Evolutionary conservation across 805 yeast genomes (phyloP).

Genomic region (Isabelozyma gotoi): DNA sequence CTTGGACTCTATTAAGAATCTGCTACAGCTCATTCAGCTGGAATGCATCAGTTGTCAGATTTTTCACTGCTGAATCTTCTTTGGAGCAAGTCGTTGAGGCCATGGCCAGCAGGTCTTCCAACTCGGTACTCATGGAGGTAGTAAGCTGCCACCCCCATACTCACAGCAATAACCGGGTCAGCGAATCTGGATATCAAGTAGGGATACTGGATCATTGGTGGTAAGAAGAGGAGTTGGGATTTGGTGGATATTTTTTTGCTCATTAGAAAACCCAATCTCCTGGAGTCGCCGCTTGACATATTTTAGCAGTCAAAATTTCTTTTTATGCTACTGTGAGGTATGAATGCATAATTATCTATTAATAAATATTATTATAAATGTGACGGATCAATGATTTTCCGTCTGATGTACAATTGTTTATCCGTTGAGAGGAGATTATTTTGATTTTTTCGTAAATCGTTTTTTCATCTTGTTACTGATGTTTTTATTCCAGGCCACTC

Average conservation of each 20-base stretch:
- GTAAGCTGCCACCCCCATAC: slow-evolving; percentile 63
- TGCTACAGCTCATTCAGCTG: too few relatives aligned
- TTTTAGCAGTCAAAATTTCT: too few relatives aligned
- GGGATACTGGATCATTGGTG: slow-evolving; percentile 35
- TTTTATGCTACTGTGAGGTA: too few relatives aligned
- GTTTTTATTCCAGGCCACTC: slow-evolving; percentile 64
- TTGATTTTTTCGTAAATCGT: slow-evolving; percentile 17
- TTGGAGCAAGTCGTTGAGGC: slow-evolving; percentile 50
- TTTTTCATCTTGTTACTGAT: slow-evolving; percentile 55
- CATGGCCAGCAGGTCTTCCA: slow-evolving; percentile 59
- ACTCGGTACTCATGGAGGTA: slow-evolving; percentile 60
- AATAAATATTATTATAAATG: not conserved
- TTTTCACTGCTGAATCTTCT: slow-evolving; percentile 20
- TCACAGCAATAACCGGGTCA: slow-evolving; percentile 66
- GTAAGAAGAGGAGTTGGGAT: not conserved
- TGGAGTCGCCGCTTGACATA: too few relatives aligned
- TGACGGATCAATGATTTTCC: not conserved
- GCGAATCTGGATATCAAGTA: slow-evolving; percentile 51
- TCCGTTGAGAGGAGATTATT: too few relatives aligned
- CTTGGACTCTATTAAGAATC: too few relatives aligned
- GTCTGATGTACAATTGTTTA: too few relatives aligned
- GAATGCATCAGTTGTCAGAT: too few relatives aligned
- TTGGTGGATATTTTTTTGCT: not conserved
- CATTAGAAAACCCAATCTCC: not conserved
- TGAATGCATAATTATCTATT: not conserved